Evolutionary conservation across 805 yeast species (phyloP), one percentile per base, ranked within the genome.

Genomic region (Cyberlindnera sargentensis): DNA sequence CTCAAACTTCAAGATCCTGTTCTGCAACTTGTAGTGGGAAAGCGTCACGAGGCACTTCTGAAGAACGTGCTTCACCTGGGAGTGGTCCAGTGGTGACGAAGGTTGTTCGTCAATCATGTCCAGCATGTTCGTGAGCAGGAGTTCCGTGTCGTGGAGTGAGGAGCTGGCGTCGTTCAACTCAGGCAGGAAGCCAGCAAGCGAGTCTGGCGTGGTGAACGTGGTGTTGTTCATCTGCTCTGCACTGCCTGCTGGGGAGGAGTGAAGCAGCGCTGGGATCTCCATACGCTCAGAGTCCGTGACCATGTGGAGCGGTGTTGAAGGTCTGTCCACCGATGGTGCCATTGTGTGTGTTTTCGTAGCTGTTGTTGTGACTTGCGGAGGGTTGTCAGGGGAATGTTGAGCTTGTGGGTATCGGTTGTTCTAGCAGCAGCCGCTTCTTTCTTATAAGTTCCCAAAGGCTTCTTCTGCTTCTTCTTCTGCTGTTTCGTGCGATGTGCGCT

Each of bases 21-120:
- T 51, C 36, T 54, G 58, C 36, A 56, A 41, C n/a, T 49, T 49
- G 34, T 47, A 50, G 37, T 56, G 57, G 28, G 47, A 42, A 30
- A 56, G 36, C 2, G 50, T 44, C 4, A 40, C 30, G 27, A 53
- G 45, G 31, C 54, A 52, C 42, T 39, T 32, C 31, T 32, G 29
- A 11, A 32, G 36, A 7, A 39, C 24, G 25, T n/a, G 34, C 41
- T 39, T 37, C n/a, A 37, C 28, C 6, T 37, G 34, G 15, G 9
- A 6, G 25, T 24, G 28, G 30, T 37, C 39, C 34, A 37, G 9
- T 9, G 29, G 6, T 6, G 15, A 15, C 3, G 32, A 9, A 20
- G 39, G 39, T 8, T 37, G n/a, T 26, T 15, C 27, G 15, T 29
- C 15, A 27, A 37, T 28, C 33, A 11, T 24, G 5, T 37, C 39